Percentiles rank a stretch among this genome's conserved stretches.
These are phyloP conservation scores for Avena atlantica DNA, from an alignment of 176 grass and related monocot species.

Conservation along the genomic window DNA sequence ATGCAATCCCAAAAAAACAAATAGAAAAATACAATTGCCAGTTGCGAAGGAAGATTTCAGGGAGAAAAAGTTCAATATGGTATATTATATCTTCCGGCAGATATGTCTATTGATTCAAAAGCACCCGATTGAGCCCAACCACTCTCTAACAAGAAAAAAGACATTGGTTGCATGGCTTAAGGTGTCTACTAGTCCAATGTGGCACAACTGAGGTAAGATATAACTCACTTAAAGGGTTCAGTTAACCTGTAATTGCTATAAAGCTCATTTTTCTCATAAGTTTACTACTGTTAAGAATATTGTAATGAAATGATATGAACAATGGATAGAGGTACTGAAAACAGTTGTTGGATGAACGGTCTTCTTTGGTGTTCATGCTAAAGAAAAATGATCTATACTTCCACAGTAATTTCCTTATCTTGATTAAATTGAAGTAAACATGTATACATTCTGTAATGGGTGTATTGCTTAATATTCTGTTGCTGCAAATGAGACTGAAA, in stretches of 20 bases:
- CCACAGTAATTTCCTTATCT: background rate
- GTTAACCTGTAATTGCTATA: background rate
- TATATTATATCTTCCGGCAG: background rate
- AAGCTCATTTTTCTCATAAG: background rate
- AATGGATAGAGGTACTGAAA: background rate
- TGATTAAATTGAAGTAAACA: background rate
- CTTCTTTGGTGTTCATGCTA: background rate
- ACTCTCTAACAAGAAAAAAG: slow-evolving; percentile 24
- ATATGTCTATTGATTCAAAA: slow-evolving; percentile 5
- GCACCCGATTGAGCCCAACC: slow-evolving; percentile 29
- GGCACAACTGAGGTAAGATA: slow-evolving; percentile 14
- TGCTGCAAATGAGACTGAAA: background rate
- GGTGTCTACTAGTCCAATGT: background rate
- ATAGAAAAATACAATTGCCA: background rate
- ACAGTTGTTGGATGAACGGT: background rate
- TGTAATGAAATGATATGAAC: background rate
- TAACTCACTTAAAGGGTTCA: background rate
- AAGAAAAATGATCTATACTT: background rate
- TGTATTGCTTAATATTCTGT: slow-evolving; percentile 1
- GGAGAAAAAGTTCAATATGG: background rate
- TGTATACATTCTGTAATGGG: background rate
- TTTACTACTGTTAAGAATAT: slow-evolving; percentile 8
- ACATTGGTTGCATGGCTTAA: background rate
- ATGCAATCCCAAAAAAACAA: background rate
- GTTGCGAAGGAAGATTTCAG: background rate